Percentiles rank a stretch among this genome's conserved stretches.
Evolutionary conservation across 257 asterid genomes (phyloP).

Genomic region (Rehmannia glutinosa): DNA sequence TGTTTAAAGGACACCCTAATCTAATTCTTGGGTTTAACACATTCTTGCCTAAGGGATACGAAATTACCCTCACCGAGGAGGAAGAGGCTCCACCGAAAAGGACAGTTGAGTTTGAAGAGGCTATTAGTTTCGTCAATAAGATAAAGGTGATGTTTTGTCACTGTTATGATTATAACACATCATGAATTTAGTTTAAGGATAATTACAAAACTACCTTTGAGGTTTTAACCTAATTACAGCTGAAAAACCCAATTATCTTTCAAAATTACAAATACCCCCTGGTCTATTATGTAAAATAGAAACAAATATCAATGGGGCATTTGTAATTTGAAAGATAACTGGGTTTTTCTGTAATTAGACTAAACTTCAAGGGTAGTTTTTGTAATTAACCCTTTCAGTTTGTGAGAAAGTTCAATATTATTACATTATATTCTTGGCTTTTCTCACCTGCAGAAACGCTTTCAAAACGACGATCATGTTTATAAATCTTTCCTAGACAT

Average conservation of each 20-base stretch:
- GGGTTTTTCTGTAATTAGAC: neutral
- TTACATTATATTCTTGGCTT: neutral
- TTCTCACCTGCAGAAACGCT: conserved; percentile 50
- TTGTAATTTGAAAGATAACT: neutral
- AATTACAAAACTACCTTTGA: neutral
- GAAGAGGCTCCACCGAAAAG: conserved; percentile 59
- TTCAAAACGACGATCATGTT: conserved; percentile 57
- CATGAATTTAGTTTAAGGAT: neutral
- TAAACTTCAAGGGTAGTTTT: neutral
- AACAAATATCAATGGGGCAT: too few species aligned
- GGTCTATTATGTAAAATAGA: too few species aligned
- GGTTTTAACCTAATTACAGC: neutral
- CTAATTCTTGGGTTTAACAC: conserved; percentile 70
- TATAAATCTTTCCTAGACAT: conserved; percentile 69
- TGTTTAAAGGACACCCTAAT: conserved; percentile 65
- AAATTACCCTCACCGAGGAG: conserved; percentile 58
- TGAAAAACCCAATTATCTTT: neutral
- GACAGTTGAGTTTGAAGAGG: conserved; percentile 76
- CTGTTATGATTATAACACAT: neutral
- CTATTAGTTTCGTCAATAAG: conserved; percentile 66
- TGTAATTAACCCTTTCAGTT: conserved; percentile 1
- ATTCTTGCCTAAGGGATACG: conserved; percentile 74
- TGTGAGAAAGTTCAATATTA: neutral
- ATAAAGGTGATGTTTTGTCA: conserved; percentile 44
- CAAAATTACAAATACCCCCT: neutral